These are phyloP conservation scores for Plectosphaerella sp. DNA, from an alignment of 2,329 filamentous ascomycete genomes.

Conservation along the genomic window DNA sequence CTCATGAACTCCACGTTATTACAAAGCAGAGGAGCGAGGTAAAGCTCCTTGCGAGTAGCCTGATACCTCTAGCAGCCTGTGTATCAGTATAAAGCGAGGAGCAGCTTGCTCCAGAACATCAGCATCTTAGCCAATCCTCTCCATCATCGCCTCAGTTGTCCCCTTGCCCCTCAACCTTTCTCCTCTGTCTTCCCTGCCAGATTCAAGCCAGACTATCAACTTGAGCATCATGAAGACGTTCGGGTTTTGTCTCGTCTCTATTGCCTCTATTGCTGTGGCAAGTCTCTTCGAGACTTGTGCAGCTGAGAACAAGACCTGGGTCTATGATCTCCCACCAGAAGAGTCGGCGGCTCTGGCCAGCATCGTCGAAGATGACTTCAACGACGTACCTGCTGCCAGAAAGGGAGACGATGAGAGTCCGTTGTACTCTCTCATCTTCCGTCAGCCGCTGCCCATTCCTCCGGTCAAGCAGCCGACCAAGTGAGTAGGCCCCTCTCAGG, in stretches of 20 bases:
- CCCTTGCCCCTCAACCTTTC: too few relatives aligned
- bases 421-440: conserved; percentile 15
- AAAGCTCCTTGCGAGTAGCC: too few relatives aligned
- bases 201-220: too few relatives aligned
- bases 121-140: too few relatives aligned
- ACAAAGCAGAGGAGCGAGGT: too few relatives aligned
- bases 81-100: too few relatives aligned
- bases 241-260: not conserved
- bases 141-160: too few relatives aligned
- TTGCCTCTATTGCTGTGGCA: not conserved
- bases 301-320: not conserved
- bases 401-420: conserved; percentile 15
- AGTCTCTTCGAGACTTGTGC: not conserved
- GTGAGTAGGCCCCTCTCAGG: conserved; percentile 21
- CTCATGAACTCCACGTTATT: too few relatives aligned
- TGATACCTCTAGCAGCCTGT: too few relatives aligned
- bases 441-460: conserved; percentile 35
- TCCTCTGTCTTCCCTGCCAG: too few relatives aligned
- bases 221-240: not conserved
- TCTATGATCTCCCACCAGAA: not conserved
- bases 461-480: conserved; percentile 34
- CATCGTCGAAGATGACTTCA: conserved; percentile 4
- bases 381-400: not conserved
- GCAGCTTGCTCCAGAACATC: too few relatives aligned
- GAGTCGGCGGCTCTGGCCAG: conserved; percentile 4